These are phyloP conservation scores for Paraphoma sp. DNA, from an alignment of 2,329 filamentous ascomycete species.

Conservation along the genomic window DNA sequence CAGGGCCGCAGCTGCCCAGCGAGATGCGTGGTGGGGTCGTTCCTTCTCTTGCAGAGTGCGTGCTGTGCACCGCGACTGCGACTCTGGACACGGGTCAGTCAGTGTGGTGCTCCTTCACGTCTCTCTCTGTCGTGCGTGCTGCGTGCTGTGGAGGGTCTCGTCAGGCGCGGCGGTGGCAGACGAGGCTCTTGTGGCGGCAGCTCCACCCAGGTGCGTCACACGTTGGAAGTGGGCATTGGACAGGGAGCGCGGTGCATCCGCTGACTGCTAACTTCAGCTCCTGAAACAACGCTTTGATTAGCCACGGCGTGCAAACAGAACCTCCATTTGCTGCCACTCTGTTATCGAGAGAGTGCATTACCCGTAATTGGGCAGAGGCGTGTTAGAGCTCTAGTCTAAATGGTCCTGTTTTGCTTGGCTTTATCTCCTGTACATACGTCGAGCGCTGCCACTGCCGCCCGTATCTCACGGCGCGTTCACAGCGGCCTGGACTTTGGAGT, in stretches of 20 bases:
- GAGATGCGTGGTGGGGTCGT: constrained; percentile 25
- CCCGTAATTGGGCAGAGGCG: background rate
- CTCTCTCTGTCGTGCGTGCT: background rate
- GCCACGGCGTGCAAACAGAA: constrained; percentile 11
- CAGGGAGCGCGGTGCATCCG: constrained; percentile 2
- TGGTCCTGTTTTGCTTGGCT: background rate
- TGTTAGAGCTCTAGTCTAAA: background rate
- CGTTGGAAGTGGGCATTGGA: constrained; percentile 6
- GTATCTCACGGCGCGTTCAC: no score
- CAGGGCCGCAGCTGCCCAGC: constrained; percentile 25
- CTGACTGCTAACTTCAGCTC: constrained; percentile 7
- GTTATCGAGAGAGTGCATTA: background rate
- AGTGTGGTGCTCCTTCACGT: background rate
- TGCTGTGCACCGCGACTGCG: background rate
- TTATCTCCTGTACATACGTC: background rate
- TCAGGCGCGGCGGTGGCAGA: constrained; percentile 21
- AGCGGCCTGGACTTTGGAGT: no score
- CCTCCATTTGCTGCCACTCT: constrained; percentile 4
- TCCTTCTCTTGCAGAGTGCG: constrained; percentile 20
- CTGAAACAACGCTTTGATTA: constrained; percentile 11
- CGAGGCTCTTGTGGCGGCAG: constrained; percentile 34
- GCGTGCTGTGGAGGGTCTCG: background rate
- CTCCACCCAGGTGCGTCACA: constrained; percentile 33
- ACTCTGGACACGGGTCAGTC: background rate
- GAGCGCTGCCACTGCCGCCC: no score